These are phyloP conservation scores for Aureobasidium musti DNA, from an alignment of 2,329 filamentous ascomycete genomes.

Conservation along the genomic window DNA sequence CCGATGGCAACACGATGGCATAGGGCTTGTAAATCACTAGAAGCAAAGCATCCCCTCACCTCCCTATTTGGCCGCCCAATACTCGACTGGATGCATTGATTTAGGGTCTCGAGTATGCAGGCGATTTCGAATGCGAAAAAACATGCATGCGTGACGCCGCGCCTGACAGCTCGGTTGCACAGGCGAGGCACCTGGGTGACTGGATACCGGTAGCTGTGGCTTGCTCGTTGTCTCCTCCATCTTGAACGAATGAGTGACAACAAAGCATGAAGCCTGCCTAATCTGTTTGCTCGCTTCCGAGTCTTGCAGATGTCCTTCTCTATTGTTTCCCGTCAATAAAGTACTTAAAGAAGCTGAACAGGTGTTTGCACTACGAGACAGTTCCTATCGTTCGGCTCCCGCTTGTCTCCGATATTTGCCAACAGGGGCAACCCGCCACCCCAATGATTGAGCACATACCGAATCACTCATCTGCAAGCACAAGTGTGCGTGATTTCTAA, in stretches of 20 bases:
- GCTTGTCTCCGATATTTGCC: background rate
- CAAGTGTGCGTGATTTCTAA: background rate
- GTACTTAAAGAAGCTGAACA: too few relatives aligned
- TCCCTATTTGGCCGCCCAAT: background rate
- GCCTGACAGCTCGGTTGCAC: conserved; percentile 23
- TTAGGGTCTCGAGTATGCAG: background rate
- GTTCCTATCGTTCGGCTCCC: background rate
- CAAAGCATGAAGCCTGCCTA: background rate
- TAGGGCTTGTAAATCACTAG: background rate
- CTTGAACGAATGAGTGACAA: background rate
- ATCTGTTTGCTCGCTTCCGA: background rate
- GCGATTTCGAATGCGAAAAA: conserved; percentile 19
- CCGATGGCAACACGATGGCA: conserved; percentile 1
- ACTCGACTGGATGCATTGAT: background rate
- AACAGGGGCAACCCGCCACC: background rate
- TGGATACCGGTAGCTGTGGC: conserved; percentile 7
- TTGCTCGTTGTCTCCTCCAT: background rate
- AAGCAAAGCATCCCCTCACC: background rate
- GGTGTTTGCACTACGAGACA: background rate
- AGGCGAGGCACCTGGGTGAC: conserved; percentile 14
- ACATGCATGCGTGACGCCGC: conserved; percentile 20
- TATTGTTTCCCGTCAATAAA: too few relatives aligned
- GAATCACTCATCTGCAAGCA: background rate
- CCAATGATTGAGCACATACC: background rate
- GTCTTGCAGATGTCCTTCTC: background rate